Evolutionary conservation across 306 rosid species (phyloP).

Genomic region (Betula pendula): DNA sequence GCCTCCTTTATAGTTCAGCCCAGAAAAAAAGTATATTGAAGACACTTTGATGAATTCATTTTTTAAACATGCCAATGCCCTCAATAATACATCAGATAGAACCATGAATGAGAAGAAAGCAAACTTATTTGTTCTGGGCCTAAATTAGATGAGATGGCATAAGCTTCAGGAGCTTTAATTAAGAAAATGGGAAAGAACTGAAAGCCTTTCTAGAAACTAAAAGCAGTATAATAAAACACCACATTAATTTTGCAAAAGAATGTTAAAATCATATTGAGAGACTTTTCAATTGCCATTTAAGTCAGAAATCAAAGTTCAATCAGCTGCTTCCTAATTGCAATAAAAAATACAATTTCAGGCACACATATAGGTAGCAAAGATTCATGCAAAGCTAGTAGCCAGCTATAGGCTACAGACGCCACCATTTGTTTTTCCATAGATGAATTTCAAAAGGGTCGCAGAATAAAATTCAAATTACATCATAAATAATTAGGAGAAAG

Average conservation of each 20-base stretch:
- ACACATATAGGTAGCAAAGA: constrained; percentile 11
- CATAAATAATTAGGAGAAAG: constrained; percentile 5
- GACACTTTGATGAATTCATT: not conserved
- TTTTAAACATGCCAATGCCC: not conserved
- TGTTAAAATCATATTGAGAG: not conserved
- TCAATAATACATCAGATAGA: not conserved
- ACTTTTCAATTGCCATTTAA: not conserved
- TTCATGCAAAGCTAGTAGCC: not conserved
- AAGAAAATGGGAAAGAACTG: not conserved
- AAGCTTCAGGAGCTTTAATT: not conserved
- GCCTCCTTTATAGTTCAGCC: not conserved
- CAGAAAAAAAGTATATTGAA: not conserved
- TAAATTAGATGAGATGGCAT: not conserved
- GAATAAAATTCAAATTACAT: not conserved
- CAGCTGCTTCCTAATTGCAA: constrained; percentile 8
- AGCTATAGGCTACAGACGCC: not conserved
- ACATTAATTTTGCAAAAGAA: not conserved
- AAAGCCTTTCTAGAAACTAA: not conserved
- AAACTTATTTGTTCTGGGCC: not conserved
- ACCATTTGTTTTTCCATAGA: not conserved
- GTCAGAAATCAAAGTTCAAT: not conserved
- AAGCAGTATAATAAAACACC: not conserved
- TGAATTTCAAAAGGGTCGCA: not conserved
- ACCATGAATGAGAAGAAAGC: not conserved
- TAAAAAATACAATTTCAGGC: not conserved